Conservation (phyloP, 495 filamentous ascomycete species). For the Xylaria bambusicola region DNA sequence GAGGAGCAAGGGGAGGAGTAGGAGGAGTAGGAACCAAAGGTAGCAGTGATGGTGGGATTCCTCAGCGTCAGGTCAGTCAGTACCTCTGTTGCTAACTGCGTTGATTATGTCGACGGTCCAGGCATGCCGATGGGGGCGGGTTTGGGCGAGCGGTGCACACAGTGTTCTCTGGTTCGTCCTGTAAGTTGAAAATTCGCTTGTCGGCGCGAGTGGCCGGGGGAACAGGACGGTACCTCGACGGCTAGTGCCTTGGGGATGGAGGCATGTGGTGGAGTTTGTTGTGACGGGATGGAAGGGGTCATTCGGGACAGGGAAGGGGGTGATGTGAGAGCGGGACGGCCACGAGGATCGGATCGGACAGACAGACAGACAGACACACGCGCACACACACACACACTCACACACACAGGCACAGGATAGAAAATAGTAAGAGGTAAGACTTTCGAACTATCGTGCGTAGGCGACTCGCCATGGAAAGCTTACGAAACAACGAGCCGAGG, state of each 20-base stretch:
- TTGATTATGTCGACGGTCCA: constrained; percentile 7
- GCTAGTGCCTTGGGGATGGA: constrained; percentile 12
- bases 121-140: constrained; percentile 17
- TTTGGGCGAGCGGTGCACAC: constrained; percentile 19
- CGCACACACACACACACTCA: no score
- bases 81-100: constrained; percentile 7
- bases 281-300: constrained; percentile 8
- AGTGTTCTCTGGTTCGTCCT: constrained; percentile 11
- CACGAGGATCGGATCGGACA: not conserved
- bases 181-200: constrained; percentile 7
- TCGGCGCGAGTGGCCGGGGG: constrained; percentile 8
- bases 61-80: constrained; percentile 2
- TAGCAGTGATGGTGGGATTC: not conserved
- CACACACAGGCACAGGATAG: no score
- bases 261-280: constrained; percentile 15
- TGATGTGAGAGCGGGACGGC: not conserved
- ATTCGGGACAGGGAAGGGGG: no score
- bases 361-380: no score
- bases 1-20: no score
- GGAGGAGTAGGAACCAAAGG: no score
- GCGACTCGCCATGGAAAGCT: no score
- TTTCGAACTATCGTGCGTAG: no score
- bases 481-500: no score
- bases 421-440: not conserved
- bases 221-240: constrained; percentile 8